phyloP scores from a whole-genome alignment of 164 flowering plant species.

The Vitis vinifera region DNA sequence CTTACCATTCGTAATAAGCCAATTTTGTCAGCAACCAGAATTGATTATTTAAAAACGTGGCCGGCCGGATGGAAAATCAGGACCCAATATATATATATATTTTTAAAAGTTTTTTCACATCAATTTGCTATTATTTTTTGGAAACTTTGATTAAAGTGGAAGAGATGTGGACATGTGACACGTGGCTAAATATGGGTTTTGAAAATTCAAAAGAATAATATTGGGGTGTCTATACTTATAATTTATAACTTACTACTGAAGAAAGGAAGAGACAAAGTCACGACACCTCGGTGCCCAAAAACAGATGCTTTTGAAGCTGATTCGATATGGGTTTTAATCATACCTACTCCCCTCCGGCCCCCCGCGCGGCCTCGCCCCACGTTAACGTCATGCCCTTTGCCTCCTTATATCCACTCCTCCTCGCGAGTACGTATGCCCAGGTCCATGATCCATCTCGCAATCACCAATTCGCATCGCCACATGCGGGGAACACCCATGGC shows the following conservation, averaged over 20 bases:
- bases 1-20: too few relatives aligned
- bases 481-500: too few relatives aligned
- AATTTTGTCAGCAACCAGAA: too few relatives aligned
- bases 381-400: background rate
- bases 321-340: constrained; percentile 6
- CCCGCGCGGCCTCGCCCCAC: background rate
- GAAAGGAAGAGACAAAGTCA: constrained; percentile 13
- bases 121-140: too few relatives aligned
- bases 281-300: background rate
- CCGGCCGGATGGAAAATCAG: too few relatives aligned
- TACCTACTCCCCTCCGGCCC: constrained; percentile 1
- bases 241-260: constrained; percentile 8
- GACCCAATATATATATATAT: too few relatives aligned
- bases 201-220: background rate
- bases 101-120: too few relatives aligned
- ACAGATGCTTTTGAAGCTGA: constrained; percentile 1
- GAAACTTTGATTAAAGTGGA: too few relatives aligned
- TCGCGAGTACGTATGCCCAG: background rate
- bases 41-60: too few relatives aligned
- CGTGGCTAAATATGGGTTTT: background rate
- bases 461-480: too few relatives aligned
- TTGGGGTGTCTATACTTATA: background rate
- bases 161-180: background rate
- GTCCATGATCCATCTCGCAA: background rate
- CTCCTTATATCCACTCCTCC: background rate